Evolutionary conservation across 2,329 filamentous ascomycete species (phyloP).

Genomic region (Tothia fuscella): DNA sequence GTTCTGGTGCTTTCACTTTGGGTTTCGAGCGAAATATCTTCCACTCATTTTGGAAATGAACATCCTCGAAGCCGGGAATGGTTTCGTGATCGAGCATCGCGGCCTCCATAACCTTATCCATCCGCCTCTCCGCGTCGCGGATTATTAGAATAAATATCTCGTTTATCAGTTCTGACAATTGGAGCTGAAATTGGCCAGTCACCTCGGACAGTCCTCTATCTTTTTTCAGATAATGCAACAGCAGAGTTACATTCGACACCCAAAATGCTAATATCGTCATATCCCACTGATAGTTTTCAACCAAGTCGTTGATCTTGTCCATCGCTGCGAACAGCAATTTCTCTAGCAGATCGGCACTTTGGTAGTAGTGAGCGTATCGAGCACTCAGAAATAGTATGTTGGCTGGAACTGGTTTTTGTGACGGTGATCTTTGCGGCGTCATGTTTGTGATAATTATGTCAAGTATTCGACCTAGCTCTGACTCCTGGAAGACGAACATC

Average conservation of each 20-base stretch:
- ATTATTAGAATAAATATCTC: slow-evolving; percentile 98
- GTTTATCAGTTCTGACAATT: slow-evolving; percentile 88
- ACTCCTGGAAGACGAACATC: slow-evolving; percentile 99
- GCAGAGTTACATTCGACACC: slow-evolving; percentile 90
- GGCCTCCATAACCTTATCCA: slow-evolving; percentile 88
- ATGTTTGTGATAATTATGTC: slow-evolving; percentile 96
- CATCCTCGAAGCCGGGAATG: slow-evolving; percentile 92
- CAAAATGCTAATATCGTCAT: slow-evolving; percentile 99
- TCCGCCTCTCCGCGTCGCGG: slow-evolving; percentile 82
- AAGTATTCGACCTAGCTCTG: slow-evolving; percentile 79
- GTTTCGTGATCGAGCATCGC: slow-evolving; percentile 98
- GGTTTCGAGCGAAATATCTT: slow-evolving; percentile 89
- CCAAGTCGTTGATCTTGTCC: slow-evolving; percentile 92
- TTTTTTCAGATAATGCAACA: slow-evolving; percentile 96
- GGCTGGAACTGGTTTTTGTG: slow-evolving; percentile 95
- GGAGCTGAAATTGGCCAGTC: slow-evolving; percentile 80
- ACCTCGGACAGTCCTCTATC: slow-evolving; percentile 69
- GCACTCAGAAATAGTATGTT: slow-evolving; percentile 96
- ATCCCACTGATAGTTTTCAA: slow-evolving; percentile 95
- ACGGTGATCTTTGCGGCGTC: slow-evolving; percentile 87
- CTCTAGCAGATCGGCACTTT: slow-evolving; percentile 70
- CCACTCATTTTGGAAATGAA: slow-evolving; percentile 97
- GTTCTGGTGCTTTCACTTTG: slow-evolving; percentile 73
- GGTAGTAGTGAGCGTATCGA: slow-evolving; percentile 92
- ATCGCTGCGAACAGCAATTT: slow-evolving; percentile 75